Evolutionary conservation across 192 early-diverging fungal species (phyloP).

Genomic region (Entomortierella beljakovae): DNA sequence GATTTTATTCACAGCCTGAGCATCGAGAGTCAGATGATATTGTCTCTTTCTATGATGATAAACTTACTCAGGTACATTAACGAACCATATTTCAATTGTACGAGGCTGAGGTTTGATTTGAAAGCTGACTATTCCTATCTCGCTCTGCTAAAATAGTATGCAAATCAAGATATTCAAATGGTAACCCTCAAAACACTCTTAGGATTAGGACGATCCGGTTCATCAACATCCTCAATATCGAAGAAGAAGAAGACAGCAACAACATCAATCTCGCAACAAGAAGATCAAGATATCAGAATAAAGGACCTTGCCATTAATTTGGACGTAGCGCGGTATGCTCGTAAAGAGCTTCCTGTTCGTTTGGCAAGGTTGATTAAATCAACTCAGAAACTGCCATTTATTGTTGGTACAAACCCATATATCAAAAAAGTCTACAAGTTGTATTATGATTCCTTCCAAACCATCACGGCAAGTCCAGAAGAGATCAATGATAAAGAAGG

Average conservation of each 20-base stretch:
- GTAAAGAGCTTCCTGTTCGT: slow-evolving; percentile 88
- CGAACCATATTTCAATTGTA: not conserved
- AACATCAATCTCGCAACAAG: slow-evolving; percentile 49
- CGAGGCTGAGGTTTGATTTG: not conserved
- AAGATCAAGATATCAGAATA: not conserved
- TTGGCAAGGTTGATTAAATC: slow-evolving; percentile 88
- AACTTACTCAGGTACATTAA: slow-evolving; percentile 45
- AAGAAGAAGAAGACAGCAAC: too few relatives aligned
- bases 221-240: slow-evolving; percentile 2
- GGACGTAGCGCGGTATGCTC: slow-evolving; percentile 72
- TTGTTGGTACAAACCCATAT: slow-evolving; percentile 96
- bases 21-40: slow-evolving; percentile 34
- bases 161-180: slow-evolving; percentile 67
- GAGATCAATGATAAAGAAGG: slow-evolving; percentile 81
- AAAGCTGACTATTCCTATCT: not conserved
- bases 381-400: slow-evolving; percentile 92
- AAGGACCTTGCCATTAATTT: slow-evolving; percentile 60
- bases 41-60: slow-evolving; percentile 55
- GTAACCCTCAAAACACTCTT: slow-evolving; percentile 85
- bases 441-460: slow-evolving; percentile 86
- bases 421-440: slow-evolving; percentile 87
- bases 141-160: slow-evolving; percentile 57
- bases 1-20: slow-evolving; percentile 29
- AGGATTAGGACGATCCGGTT: slow-evolving; percentile 65
- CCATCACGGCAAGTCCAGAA: slow-evolving; percentile 70